phyloP scores from a whole-genome alignment of 177 flowering plant genomes.

The Vitis hybrid region DNA sequence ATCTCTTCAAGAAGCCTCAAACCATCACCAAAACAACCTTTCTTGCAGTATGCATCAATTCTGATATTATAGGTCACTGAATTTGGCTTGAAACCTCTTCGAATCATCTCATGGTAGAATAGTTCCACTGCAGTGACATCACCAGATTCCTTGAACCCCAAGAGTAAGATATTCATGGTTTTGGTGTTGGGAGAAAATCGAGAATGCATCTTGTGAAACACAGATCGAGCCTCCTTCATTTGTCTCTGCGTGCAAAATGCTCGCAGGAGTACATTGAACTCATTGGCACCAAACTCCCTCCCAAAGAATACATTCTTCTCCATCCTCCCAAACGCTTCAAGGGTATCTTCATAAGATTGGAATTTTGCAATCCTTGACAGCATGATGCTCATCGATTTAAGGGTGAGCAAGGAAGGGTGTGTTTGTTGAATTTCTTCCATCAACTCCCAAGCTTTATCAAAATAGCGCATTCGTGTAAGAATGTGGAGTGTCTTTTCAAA shows the following conservation, averaged over 20 bases:
- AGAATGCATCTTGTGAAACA: slow-evolving; percentile 56
- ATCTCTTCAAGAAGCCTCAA: slow-evolving; percentile 69
- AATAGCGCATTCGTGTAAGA: slow-evolving; percentile 69
- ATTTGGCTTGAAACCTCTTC: slow-evolving; percentile 80
- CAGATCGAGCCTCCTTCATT: slow-evolving; percentile 79
- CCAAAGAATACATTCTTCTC: slow-evolving; percentile 50
- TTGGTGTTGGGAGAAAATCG: slow-evolving; percentile 65
- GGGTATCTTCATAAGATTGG: slow-evolving; percentile 63
- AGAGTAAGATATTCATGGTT: slow-evolving; percentile 81
- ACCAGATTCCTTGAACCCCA: slow-evolving; percentile 86
- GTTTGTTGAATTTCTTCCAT: slow-evolving; percentile 39
- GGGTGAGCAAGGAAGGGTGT: slow-evolving; percentile 65
- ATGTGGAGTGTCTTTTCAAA: slow-evolving; percentile 86
- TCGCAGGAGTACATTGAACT: slow-evolving; percentile 74
- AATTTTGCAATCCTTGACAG: slow-evolving; percentile 62
- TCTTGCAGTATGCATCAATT: slow-evolving; percentile 92
- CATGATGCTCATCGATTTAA: slow-evolving; percentile 81
- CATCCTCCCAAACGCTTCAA: slow-evolving; percentile 70
- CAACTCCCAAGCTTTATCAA: slow-evolving; percentile 70
- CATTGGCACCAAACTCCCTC: slow-evolving; percentile 58
- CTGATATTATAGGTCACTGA: slow-evolving; percentile 60
- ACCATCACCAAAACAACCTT: slow-evolving; percentile 61
- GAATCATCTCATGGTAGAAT: slow-evolving; percentile 86
- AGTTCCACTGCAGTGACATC: slow-evolving; percentile 72
- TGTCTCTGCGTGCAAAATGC: slow-evolving; percentile 74